These are phyloP conservation scores for Aspergillus biplanus DNA, from an alignment of 495 filamentous ascomycete genomes.

Conservation along the genomic window DNA sequence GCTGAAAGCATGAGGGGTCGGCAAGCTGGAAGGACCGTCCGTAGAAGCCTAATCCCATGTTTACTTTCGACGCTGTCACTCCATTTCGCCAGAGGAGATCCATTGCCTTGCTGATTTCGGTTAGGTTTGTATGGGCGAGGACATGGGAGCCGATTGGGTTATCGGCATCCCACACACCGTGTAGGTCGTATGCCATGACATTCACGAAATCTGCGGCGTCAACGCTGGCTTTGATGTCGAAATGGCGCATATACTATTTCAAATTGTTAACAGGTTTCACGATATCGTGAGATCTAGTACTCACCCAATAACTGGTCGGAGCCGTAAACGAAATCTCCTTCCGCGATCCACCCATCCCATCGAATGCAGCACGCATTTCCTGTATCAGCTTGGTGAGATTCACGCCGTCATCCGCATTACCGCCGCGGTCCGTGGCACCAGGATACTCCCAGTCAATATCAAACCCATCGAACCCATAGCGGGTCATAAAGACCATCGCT, in stretches of 20 bases:
- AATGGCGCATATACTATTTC: slow-evolving; percentile 11
- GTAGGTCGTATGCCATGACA: slow-evolving; percentile 42
- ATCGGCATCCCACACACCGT: slow-evolving; percentile 29
- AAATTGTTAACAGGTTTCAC: background rate
- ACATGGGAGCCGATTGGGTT: slow-evolving; percentile 33
- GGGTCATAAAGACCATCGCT: slow-evolving; percentile 39
- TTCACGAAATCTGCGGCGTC: slow-evolving; percentile 55
- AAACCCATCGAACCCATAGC: slow-evolving; percentile 55
- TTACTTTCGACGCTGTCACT: slow-evolving; percentile 43
- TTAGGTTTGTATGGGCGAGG: slow-evolving; percentile 57
- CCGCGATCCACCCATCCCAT: background rate
- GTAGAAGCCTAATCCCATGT: slow-evolving; percentile 58
- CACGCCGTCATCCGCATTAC: slow-evolving; percentile 35
- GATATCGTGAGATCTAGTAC: background rate
- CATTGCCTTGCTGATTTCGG: slow-evolving; percentile 53
- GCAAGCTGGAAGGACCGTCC: slow-evolving; percentile 43
- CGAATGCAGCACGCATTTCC: background rate
- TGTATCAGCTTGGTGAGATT: slow-evolving; percentile 43
- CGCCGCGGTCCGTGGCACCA: slow-evolving; percentile 46
- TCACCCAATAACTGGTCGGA: slow-evolving; percentile 45
- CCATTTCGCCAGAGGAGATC: slow-evolving; percentile 57
- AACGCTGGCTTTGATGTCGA: slow-evolving; percentile 36
- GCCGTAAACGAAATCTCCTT: slow-evolving; percentile 37
- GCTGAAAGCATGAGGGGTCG: slow-evolving; percentile 29
- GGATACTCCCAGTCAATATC: slow-evolving; percentile 43